Evolutionary conservation across 305 asterid species (phyloP).

Genomic region (Stenogyne calaminthoides): DNA sequence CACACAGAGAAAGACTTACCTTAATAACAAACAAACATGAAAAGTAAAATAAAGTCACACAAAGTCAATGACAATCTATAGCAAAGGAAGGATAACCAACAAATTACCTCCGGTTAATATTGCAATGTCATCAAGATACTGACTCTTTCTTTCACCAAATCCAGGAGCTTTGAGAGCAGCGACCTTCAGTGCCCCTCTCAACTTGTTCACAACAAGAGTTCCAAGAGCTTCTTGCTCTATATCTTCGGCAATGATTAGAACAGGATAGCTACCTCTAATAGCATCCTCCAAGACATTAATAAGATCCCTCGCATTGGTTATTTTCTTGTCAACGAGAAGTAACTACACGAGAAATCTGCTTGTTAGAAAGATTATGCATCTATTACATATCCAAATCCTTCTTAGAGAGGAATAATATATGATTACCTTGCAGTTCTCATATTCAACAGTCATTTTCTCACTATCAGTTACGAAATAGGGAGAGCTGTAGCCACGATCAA

Average conservation of each 20-base stretch:
- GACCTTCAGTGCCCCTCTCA: conserved; percentile 85
- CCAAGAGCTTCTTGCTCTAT: conserved; percentile 97
- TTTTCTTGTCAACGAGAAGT: conserved; percentile 86
- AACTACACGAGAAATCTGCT: conserved; percentile 45
- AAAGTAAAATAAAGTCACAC: not conserved
- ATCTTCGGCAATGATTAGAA: conserved; percentile 83
- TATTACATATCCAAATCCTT: not conserved
- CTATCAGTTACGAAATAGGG: conserved; percentile 87
- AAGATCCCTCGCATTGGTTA: conserved; percentile 86
- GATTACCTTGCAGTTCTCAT: conserved; percentile 86
- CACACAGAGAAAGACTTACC: not conserved
- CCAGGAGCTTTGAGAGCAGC: conserved; percentile 98
- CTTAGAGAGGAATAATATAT: not conserved
- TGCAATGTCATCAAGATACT: conserved; percentile 92
- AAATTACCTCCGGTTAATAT: conserved; percentile 73
- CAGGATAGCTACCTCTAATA: conserved; percentile 73
- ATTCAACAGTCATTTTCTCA: conserved; percentile 89
- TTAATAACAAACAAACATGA: not conserved
- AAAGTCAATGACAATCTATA: not conserved
- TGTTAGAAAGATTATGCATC: conserved; percentile 29
- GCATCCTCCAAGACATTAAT: conserved; percentile 81
- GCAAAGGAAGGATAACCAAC: not conserved
- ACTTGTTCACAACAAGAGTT: conserved; percentile 88
- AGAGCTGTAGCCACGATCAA: conserved; percentile 89
- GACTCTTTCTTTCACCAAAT: conserved; percentile 88